A percentile compares a stretch with the other conserved stretches of the same genome.
phyloP scores from a whole-genome alignment of 2,329 filamentous ascomycete genomes.

The Botrytis porri region DNA sequence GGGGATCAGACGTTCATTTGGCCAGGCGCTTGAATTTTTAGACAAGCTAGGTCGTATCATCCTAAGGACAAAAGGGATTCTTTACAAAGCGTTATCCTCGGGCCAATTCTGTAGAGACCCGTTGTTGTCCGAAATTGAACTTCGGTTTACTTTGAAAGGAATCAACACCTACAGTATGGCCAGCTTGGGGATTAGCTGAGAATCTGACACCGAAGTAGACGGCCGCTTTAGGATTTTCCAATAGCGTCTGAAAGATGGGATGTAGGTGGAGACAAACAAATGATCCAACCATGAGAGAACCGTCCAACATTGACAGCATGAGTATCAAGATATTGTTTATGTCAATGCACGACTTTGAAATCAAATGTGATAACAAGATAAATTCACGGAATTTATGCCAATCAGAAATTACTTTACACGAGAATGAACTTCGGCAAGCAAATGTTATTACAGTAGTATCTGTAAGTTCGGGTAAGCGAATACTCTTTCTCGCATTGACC shows the following conservation, averaged over 20 bases:
- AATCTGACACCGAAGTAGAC: background rate
- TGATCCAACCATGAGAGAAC: background rate
- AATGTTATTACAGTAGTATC: too few relatives aligned
- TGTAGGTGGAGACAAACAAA: background rate
- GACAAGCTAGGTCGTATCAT: background rate
- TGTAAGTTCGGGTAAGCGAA: background rate
- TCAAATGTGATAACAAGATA: background rate
- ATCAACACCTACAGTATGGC: background rate
- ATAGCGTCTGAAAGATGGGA: background rate
- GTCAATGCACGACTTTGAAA: background rate
- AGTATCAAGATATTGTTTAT: background rate
- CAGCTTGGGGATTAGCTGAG: background rate
- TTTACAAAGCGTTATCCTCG: background rate
- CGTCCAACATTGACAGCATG: background rate
- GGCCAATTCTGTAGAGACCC: background rate
- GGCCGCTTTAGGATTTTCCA: background rate
- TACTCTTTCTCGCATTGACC: background rate
- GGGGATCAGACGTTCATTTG: background rate
- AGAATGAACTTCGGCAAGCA: background rate
- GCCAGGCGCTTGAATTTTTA: background rate
- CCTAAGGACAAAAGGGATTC: background rate
- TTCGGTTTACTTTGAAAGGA: background rate
- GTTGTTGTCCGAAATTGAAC: background rate
- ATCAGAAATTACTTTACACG: background rate
- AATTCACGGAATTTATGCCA: background rate